Evolutionary conservation across 148 eudicot species (phyloP).

Genomic region (Pouteria glomerata): DNA sequence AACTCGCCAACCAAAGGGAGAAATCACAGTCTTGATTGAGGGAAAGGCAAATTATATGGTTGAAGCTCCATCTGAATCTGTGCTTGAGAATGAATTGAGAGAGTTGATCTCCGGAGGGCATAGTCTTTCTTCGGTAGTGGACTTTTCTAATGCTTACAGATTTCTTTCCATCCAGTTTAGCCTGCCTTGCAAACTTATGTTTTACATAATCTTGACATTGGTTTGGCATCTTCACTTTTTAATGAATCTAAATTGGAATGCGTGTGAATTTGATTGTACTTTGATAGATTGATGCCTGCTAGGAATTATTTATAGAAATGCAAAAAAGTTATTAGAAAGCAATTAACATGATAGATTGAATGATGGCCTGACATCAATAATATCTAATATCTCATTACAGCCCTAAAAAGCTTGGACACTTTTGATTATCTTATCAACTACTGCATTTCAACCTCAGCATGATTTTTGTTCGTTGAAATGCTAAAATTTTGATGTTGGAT

Average conservation of each 20-base stretch:
- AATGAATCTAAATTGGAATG: not conserved
- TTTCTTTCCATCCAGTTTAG: not conserved
- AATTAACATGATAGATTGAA: too few relatives aligned
- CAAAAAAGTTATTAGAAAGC: too few relatives aligned
- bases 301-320: not conserved
- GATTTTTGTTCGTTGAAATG: not conserved
- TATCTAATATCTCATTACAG: too few relatives aligned
- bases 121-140: slow-evolving; percentile 70
- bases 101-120: slow-evolving; percentile 74
- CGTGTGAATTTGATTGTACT: not conserved
- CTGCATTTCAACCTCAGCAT: not conserved
- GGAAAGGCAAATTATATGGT: slow-evolving; percentile 40
- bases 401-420: not conserved
- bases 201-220: slow-evolving; percentile 5
- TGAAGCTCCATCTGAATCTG: slow-evolving; percentile 62
- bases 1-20: slow-evolving; percentile 73
- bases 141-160: not conserved
- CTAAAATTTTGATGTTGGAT: not conserved
- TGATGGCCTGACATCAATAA: too few relatives aligned
- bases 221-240: too few relatives aligned
- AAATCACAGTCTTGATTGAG: slow-evolving; percentile 86
- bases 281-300: not conserved
- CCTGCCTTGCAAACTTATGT: not conserved
- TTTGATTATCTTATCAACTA: not conserved
- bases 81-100: slow-evolving; percentile 64